phyloP scores from a whole-genome alignment of 2,329 filamentous ascomycete species.

The Sporothrix luriei region DNA sequence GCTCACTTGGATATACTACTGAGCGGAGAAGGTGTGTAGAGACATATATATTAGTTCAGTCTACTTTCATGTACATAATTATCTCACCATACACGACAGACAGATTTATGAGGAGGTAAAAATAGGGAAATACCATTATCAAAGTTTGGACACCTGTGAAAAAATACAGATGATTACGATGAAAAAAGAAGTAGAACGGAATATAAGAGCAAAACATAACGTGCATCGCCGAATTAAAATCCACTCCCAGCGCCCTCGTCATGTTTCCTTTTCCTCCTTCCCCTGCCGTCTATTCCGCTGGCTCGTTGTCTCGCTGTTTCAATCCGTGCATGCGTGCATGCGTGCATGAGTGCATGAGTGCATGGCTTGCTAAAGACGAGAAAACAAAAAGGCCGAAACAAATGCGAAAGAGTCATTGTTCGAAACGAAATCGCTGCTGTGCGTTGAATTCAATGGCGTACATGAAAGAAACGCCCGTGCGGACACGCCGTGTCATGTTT shows the following conservation, averaged over 20 bases:
- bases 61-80: background rate
- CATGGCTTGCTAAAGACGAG: background rate
- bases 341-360: background rate
- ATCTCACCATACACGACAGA: background rate
- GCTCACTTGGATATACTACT: too few species aligned
- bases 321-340: background rate
- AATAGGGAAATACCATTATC: conserved; percentile 15
- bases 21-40: too few species aligned
- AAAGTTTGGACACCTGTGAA: conserved; percentile 3
- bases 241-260: background rate
- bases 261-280: background rate
- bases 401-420: conserved; percentile 8
- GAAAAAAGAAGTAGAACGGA: background rate
- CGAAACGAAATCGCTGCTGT: background rate
- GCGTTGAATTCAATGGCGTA: background rate
- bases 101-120: too few species aligned
- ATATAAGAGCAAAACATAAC: background rate
- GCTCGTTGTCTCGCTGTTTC: background rate
- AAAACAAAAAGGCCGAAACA: background rate
- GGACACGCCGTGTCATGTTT: background rate
- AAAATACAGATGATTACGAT: conserved; percentile 18
- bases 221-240: conserved; percentile 14
- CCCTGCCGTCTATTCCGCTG: background rate
- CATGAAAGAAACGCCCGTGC: background rate
- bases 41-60: background rate